phyloP scores from a whole-genome alignment of 192 early-diverging fungal species.

The Radiomyces spectabilis region DNA sequence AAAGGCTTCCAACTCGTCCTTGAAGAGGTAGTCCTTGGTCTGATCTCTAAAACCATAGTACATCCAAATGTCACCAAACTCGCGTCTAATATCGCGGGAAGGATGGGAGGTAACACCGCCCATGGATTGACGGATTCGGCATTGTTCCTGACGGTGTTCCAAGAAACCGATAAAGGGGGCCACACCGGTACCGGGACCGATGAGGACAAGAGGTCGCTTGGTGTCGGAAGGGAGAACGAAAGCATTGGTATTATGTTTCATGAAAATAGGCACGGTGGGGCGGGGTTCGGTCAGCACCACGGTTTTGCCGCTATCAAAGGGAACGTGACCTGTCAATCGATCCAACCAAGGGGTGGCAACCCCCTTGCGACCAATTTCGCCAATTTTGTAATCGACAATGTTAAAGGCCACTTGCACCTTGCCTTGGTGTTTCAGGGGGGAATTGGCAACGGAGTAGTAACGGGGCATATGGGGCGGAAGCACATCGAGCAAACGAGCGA shows the following conservation, averaged over 20 bases:
- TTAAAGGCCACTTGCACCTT: conserved; percentile 81
- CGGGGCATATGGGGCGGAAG: conserved; percentile 77
- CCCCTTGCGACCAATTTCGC: conserved; percentile 34
- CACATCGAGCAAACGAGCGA: conserved; percentile 66
- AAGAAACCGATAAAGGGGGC: conserved; percentile 90
- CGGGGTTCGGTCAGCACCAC: background rate
- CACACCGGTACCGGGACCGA: conserved; percentile 93
- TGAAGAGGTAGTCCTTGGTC: conserved; percentile 64
- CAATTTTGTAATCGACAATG: conserved; percentile 61
- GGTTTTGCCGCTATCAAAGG: conserved; percentile 15
- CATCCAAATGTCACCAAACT: conserved; percentile 55
- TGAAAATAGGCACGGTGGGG: conserved; percentile 36
- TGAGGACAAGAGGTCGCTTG: conserved; percentile 67
- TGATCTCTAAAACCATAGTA: conserved; percentile 80
- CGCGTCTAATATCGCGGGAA: conserved; percentile 19
- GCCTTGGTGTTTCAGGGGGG: conserved; percentile 44
- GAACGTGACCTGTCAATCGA: conserved; percentile 37
- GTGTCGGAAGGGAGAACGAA: conserved; percentile 64
- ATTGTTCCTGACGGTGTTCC: conserved; percentile 58
- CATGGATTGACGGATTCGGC: conserved; percentile 30
- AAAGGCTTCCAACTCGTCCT: conserved; percentile 46
- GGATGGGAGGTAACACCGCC: conserved; percentile 12
- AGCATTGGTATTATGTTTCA: conserved; percentile 45
- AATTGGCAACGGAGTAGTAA: conserved; percentile 80
- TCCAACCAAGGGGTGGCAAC: conserved; percentile 84